Base-by-base conservation (phyloP, 2,329 filamentous ascomycete genomes). In the Coniochaeta hoffmannii region DNA sequence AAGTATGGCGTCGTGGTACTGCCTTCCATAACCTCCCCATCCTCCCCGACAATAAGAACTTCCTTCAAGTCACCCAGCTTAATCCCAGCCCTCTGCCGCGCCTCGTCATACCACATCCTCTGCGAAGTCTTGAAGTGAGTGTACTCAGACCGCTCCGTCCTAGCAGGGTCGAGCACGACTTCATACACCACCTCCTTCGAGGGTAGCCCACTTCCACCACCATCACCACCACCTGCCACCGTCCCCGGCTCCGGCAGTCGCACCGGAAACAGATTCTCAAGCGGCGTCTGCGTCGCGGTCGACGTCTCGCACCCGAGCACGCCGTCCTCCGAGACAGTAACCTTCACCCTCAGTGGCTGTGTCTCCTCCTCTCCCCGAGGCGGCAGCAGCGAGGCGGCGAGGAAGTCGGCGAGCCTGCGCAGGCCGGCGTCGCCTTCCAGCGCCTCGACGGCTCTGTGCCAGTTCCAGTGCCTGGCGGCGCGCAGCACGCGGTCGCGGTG, bases 101-200 rank as follows among this genome's bases (percentile, higher is more conserved):
- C 89, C 2, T 73, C 73, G 49, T 88, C 82, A 68, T 97, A 97
- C 66, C 85, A 76, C 10, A 76, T 73, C 14, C 93, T 83, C 50
- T 79, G 75, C 0, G 89, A 94, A 0, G 93, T 97, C 70, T 99
- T 97, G 74, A 88, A 89, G 56, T 86, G 85, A 0, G 92, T 96
- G 65, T 87, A 88, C n/a, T 83, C 78, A 1, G 81, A 82, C 38
- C 70, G 69, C 8, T 61, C 35, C 0, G 76, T 79, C n/a, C 54
- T 54, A n/a, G 60, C 56, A 10, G 56, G 54, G 61, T 83, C 80
- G 3, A 81, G 56, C 1, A 76, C 57, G 2, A 83, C 66, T 2
- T 72, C 69, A 57, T 73, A 80, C 1, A 64, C 64, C 0, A 68
- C 64, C n/a, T 62, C 57, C 26, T 63, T 66, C 1, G 59, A 56